Percentiles rank a stretch among this genome's conserved stretches.
Conservation (phyloP, 805 yeast species). For the Saccharomycopsis vini region DNA sequence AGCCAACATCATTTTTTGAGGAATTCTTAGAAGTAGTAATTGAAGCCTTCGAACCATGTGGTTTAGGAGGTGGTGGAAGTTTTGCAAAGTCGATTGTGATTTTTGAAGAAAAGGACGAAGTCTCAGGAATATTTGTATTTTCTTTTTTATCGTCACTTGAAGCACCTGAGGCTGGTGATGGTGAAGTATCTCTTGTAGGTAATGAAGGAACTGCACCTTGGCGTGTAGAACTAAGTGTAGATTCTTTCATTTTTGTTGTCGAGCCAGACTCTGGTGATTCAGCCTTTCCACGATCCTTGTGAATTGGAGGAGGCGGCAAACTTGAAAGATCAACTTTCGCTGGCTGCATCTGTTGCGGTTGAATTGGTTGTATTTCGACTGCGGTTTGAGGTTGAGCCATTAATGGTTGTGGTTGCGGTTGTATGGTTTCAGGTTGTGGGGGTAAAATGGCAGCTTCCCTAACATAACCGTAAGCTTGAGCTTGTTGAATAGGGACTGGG, state of each 20-base stretch:
- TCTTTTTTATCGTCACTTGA: background rate
- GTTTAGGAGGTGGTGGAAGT: conserved; percentile 19
- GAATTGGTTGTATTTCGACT: no score
- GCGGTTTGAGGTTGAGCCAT: conserved; percentile 1
- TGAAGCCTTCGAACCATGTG: conserved; percentile 10
- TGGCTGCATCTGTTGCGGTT: no score
- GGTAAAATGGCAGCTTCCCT: background rate
- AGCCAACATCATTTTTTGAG: no score
- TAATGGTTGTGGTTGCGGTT: conserved; percentile 2
- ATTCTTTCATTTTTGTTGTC: background rate
- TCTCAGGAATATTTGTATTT: no score
- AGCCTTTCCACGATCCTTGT: conserved; percentile 24
- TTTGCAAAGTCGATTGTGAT: no score
- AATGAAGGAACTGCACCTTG: no score
- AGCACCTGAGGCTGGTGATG: background rate
- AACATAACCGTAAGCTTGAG: background rate
- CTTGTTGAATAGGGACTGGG: no score
- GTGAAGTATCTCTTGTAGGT: no score
- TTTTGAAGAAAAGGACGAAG: no score
- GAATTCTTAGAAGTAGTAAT: no score
- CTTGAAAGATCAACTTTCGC: conserved; percentile 12
- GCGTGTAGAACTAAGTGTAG: background rate
- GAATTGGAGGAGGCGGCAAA: conserved; percentile 37
- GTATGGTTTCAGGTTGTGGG: background rate
- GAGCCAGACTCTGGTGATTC: background rate